These are phyloP conservation scores for Orbilia ellipsospora DNA, from an alignment of 2,329 filamentous ascomycete species.

Conservation along the genomic window DNA sequence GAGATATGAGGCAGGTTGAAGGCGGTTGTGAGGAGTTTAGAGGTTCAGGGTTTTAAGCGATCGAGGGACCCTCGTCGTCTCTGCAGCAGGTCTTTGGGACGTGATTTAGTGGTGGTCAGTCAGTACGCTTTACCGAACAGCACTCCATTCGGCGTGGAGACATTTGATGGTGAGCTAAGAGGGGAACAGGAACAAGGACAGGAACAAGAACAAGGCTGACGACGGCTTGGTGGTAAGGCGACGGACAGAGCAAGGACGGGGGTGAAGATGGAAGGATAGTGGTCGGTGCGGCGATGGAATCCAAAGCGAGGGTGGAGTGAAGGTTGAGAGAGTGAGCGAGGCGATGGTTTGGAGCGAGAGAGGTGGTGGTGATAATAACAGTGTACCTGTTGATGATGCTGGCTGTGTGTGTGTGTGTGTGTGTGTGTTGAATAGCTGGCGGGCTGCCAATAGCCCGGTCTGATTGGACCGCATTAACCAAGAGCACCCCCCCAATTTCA, in stretches of 20 bases:
- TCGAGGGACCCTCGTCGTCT: constrained; percentile 26
- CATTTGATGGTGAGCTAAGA: constrained; percentile 26
- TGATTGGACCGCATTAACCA: constrained; percentile 8
- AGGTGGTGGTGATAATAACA: background rate
- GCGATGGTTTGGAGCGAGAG: background rate
- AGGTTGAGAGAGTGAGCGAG: background rate
- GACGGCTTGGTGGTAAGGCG: background rate
- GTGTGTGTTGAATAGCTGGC: constrained; percentile 21
- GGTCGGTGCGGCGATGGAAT: constrained; percentile 17
- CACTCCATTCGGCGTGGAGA: constrained; percentile 44
- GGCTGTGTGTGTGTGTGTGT: no score
- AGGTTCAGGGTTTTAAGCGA: constrained; percentile 55
- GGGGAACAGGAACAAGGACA: no score
- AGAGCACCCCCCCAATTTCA: background rate
- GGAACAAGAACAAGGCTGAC: background rate
- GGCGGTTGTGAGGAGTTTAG: constrained; percentile 50
- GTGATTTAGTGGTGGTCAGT: constrained; percentile 27
- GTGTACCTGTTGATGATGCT: no score
- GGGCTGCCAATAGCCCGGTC: background rate
- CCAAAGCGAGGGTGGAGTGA: background rate
- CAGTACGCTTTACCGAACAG: constrained; percentile 37
- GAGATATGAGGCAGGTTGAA: constrained; percentile 29
- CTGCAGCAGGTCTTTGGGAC: constrained; percentile 12
- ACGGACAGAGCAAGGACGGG: constrained; percentile 1
- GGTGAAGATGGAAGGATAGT: constrained; percentile 8